phyloP scores from a whole-genome alignment of 495 filamentous ascomycete species.

The Neurospora africana region DNA sequence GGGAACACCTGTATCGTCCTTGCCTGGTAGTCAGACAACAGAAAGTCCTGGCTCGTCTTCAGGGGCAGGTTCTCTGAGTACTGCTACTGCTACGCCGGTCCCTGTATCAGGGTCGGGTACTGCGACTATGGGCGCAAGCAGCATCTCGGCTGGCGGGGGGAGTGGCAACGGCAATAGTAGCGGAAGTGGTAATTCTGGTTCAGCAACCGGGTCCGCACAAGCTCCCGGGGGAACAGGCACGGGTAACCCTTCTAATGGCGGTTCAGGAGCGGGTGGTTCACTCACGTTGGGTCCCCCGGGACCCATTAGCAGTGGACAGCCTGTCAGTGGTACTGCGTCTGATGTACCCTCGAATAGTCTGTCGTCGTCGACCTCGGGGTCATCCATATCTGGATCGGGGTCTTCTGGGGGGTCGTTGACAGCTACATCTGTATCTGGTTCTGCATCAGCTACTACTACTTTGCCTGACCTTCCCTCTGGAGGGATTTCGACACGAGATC shows the following conservation, averaged over 20 bases:
- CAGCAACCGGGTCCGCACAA: not conserved
- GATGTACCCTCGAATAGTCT: not conserved
- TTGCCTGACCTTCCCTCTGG: not conserved
- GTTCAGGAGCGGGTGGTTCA: not conserved
- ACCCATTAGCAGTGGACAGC: not conserved
- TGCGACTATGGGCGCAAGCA: not conserved
- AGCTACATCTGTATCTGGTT: not conserved
- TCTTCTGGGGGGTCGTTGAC: not conserved
- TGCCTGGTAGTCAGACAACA: not conserved
- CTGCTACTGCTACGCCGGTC: not conserved
- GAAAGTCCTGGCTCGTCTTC: not conserved
- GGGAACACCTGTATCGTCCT: not conserved
- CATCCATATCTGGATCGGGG: not conserved
- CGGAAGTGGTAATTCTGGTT: not conserved
- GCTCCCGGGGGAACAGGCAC: not conserved
- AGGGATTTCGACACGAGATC: not conserved
- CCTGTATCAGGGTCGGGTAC: not conserved
- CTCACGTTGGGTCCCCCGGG: not conserved
- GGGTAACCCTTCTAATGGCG: not conserved
- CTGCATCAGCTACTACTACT: not conserved
- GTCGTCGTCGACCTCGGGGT: not conserved
- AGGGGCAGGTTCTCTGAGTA: not conserved
- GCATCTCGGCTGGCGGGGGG: not conserved
- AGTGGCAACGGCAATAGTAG: not conserved
- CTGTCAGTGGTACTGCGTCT: not conserved